These are phyloP conservation scores for Allantophomopsis cytisporea DNA, from an alignment of 2,329 filamentous ascomycete genomes.

Conservation along the genomic window DNA sequence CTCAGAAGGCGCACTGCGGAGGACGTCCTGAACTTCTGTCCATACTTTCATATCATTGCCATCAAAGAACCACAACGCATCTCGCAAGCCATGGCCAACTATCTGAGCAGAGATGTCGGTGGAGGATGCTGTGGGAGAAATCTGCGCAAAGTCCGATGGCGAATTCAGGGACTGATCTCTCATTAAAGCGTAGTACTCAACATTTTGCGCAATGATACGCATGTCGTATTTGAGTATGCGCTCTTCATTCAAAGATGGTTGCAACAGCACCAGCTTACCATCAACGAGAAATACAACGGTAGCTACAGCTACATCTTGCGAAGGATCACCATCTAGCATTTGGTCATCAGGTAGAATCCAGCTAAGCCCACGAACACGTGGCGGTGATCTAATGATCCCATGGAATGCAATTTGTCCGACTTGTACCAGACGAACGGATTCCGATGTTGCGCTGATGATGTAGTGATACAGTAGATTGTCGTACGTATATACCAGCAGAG, in stretches of 20 bases:
- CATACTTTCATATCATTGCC: constrained; percentile 76
- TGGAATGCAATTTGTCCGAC: constrained; percentile 98
- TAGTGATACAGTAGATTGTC: constrained; percentile 95
- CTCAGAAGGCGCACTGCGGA: constrained; percentile 56
- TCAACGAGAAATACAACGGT: constrained; percentile 95
- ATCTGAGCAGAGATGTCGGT: background rate
- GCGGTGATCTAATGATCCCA: constrained; percentile 87
- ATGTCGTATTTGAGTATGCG: constrained; percentile 94
- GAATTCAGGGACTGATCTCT: constrained; percentile 54
- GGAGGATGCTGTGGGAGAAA: constrained; percentile 2
- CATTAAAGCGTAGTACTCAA: constrained; percentile 90
- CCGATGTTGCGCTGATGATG: constrained; percentile 64
- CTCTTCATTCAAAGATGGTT: constrained; percentile 70
- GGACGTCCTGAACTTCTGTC: constrained; percentile 76
- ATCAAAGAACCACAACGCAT: constrained; percentile 93
- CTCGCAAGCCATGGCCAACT: constrained; percentile 35
- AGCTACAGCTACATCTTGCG: constrained; percentile 85
- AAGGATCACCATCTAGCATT: constrained; percentile 79
- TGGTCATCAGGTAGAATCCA: constrained; percentile 93
- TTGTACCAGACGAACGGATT: constrained; percentile 64
- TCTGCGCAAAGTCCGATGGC: constrained; percentile 5
- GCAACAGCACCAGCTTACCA: constrained; percentile 84
- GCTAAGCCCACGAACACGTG: constrained; percentile 81
- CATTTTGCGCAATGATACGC: constrained; percentile 89
- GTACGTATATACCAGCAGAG: constrained; percentile 89